phyloP scores from a whole-genome alignment of 306 rosid species.

The Luffa aegyptiaca region DNA sequence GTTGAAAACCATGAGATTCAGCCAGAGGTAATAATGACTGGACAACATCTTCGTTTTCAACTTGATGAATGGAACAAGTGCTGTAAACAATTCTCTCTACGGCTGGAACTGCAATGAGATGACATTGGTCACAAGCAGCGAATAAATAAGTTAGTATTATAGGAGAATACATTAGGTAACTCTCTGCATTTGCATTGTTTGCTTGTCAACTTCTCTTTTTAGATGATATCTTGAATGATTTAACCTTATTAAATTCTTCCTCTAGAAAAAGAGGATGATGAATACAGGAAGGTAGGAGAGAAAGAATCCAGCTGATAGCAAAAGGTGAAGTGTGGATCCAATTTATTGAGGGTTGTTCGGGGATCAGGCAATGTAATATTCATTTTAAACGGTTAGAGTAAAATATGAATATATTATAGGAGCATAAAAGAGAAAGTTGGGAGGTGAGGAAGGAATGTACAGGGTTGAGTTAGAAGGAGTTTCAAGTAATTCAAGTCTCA shows the following conservation, averaged over 20 bases:
- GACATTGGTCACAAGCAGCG: background rate
- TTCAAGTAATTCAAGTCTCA: background rate
- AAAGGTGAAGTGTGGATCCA: background rate
- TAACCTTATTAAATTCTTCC: background rate
- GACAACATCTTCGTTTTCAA: slow-evolving; percentile 73
- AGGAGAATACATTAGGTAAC: background rate
- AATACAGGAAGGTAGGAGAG: background rate
- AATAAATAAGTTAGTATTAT: background rate
- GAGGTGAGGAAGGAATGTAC: background rate
- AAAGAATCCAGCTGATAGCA: too few relatives aligned
- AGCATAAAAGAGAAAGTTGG: background rate
- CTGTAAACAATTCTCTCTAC: slow-evolving; percentile 71
- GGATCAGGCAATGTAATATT: background rate
- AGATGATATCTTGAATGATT: background rate
- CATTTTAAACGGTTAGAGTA: background rate
- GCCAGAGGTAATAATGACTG: slow-evolving; percentile 59
- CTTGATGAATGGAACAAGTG: slow-evolving; percentile 74
- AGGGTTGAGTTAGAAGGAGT: background rate
- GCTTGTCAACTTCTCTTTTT: background rate
- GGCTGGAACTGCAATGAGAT: slow-evolving; percentile 50
- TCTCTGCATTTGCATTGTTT: background rate
- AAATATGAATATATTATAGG: background rate
- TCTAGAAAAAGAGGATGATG: background rate
- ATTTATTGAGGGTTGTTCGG: background rate
- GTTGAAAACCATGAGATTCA: slow-evolving; percentile 22